Evolutionary conservation across 2,329 filamentous ascomycete species (phyloP), one percentile per base, ranked within the genome.

Genomic region (Colletotrichum neosansevieriae): DNA sequence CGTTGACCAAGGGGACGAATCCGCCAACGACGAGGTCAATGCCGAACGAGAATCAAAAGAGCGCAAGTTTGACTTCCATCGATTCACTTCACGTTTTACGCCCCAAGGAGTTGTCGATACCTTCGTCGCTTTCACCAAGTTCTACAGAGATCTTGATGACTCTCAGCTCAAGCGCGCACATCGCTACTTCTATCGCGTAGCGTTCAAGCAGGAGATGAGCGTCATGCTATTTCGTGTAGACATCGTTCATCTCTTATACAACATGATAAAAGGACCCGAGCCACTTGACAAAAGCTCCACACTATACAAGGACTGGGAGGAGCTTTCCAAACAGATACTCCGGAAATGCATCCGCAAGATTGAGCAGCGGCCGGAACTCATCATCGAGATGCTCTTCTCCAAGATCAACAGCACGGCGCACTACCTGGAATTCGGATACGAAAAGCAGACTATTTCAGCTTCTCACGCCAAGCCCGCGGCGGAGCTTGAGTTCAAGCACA

Each of bases 371-470:
- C 94, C 94, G 0, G 93, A 95, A 70, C 83, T 98, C 45, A 86
- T 97, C 57, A 91, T 97, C 1, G 96, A 99, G 79, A 89, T 99
- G 85, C 84, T 99, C 13, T 99, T 99, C 79, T 97, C 93, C 78
- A 99, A 99, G 79, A 92, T 94, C 65, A 91, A 90, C 58, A 87
- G 88, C 51, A 97, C 93, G 0, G 87, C 94, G 1, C 93, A 92
- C 79, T 98, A 94, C 76, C 86, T 99, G 5, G 94, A 98, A 76
- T 94, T 94, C 75, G 96, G 96, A 0, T 92, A 93, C 73, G 94
- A 98, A 74, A 93, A 91, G 75, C 94, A 95, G 72, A 88, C 91
- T 0, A 77, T 90, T 24, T 86, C 86, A 19, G 83, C 85, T 17
- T 75, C 79, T n/a, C 86, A 89, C 49, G 87, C 90, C 10, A 88